These are phyloP conservation scores for Melaleuca quinquenervia DNA, from an alignment of 345 rosid genomes.

Conservation along the genomic window DNA sequence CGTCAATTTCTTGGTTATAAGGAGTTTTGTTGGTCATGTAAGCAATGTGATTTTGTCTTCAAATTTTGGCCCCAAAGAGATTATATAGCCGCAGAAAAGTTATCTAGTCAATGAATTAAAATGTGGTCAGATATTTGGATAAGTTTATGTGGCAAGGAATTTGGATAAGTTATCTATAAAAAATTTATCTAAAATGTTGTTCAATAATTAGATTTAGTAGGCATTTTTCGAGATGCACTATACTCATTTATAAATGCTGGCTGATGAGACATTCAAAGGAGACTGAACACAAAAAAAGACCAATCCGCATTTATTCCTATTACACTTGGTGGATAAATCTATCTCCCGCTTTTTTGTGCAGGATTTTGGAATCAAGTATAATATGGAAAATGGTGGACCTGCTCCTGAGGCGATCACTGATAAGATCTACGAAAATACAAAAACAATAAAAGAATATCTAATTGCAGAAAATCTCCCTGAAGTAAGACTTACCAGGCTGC, in stretches of 20 bases:
- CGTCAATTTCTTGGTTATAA: neutral
- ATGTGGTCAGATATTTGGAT: neutral
- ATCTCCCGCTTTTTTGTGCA: constrained; percentile 6
- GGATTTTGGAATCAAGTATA: constrained; percentile 99
- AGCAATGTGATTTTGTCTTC: neutral
- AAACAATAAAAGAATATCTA: constrained; percentile 75
- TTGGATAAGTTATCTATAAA: neutral
- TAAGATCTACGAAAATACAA: constrained; percentile 92
- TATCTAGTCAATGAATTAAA: neutral
- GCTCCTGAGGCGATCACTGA: constrained; percentile 96
- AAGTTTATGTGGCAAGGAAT: neutral
- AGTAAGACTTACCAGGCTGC: constrained; percentile 21
- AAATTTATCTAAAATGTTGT: neutral
- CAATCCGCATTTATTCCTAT: neutral
- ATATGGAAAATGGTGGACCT: constrained; percentile 99
- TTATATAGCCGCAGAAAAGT: neutral
- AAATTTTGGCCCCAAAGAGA: neutral
- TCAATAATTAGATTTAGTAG: neutral
- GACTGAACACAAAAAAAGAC: neutral
- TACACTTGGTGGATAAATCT: neutral
- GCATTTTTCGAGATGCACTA: neutral
- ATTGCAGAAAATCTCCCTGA: constrained; percentile 66
- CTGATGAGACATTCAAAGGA: neutral
- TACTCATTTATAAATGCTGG: neutral
- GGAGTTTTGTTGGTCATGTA: neutral